Base-by-base conservation (phyloP, 441 rosid genomes). In the Populus tomentosa region DNA sequence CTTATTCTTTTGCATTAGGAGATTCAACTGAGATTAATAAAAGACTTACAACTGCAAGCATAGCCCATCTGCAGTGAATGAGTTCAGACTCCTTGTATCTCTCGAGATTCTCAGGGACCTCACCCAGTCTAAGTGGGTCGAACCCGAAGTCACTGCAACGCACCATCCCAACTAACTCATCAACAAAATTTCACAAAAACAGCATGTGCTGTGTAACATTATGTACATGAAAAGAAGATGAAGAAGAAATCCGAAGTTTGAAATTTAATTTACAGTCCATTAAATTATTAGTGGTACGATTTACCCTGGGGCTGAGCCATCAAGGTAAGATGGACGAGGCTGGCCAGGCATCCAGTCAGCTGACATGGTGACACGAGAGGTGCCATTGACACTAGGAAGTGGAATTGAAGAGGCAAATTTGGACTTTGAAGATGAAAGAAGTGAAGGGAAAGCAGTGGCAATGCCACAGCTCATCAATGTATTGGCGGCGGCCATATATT, bases 291-390 rank as follows among this genome's bases (percentile, higher is more conserved):
- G 1, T 26, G 26, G 73, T 82, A 30, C 32, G 4, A 24, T 23
- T 59, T 77, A 85, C 99, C 97, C 98, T 14, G 99, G 99, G 33
- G 99, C 97, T 3, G 99, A 95, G 53, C 99, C 99, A 63, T 95
- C 98, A 7, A 95, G 97, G 82, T 95, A 87, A 78, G 97, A 89
- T 8, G 99, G 99, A 38, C 98, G 90, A 74, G 98, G 99, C 83
- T 89, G 88, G 8, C 99, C 99, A 5, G 97, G 99, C 99, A 95
- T 94, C 99, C 97, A 92, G 10, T 94, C 94, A 28, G 98, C 95
- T 3, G 97, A 84, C 97, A 92, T 88, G 86, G 89, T 66, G 83
- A 89, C 72, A n/a, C 96, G 90, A 23, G 89, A 86, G 62, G 82
- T 85, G 14, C 80, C 78, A 77, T 81, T 74, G 69, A 71, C 35